Evolutionary conservation across 805 yeast species (phyloP).

Genomic region (Pichia insulana): DNA sequence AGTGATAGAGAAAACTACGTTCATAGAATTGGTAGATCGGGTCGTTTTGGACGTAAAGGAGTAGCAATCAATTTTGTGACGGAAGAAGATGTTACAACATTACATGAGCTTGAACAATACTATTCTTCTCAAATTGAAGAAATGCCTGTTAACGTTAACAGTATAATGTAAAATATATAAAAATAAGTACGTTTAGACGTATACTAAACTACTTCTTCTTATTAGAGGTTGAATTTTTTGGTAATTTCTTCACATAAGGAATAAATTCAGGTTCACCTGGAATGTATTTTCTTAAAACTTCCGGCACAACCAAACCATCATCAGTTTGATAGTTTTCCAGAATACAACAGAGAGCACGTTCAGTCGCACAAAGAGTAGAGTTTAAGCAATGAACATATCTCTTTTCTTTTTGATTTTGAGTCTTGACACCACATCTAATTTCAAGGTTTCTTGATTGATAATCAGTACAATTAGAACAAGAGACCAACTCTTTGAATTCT

Average conservation of each 20-base stretch:
- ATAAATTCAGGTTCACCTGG: slow-evolving; percentile 98
- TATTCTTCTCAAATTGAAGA: slow-evolving; percentile 86
- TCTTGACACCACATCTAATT: slow-evolving; percentile 97
- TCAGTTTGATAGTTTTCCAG: slow-evolving; percentile 97
- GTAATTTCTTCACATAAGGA: slow-evolving; percentile 83
- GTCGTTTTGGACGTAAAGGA: slow-evolving; percentile 98
- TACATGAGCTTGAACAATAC: slow-evolving; percentile 83
- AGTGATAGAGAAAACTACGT: slow-evolving; percentile 86
- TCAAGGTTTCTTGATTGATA: slow-evolving; percentile 98
- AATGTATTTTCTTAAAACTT: slow-evolving; percentile 89
- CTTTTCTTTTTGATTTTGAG: slow-evolving; percentile 90
- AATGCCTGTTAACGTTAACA: slow-evolving; percentile 59
- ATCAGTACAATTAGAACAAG: slow-evolving; percentile 98
- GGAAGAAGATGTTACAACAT: slow-evolving; percentile 57
- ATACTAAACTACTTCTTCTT: slow-evolving; percentile 35
- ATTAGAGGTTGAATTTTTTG: slow-evolving; percentile 85
- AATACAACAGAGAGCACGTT: slow-evolving; percentile 95
- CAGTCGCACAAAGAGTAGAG: slow-evolving; percentile 95
- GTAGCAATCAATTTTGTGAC: slow-evolving; percentile 94
- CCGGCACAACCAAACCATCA: slow-evolving; percentile 89
- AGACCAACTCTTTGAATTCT: slow-evolving; percentile 95
- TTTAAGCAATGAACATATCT: slow-evolving; percentile 97
- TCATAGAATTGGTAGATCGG: slow-evolving; percentile 97
- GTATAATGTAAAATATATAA: slow-evolving; percentile 13
- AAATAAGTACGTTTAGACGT: no score